Conservation (phyloP, 2,329 filamentous ascomycete genomes). For the Rhinocladiella similis region DNA sequence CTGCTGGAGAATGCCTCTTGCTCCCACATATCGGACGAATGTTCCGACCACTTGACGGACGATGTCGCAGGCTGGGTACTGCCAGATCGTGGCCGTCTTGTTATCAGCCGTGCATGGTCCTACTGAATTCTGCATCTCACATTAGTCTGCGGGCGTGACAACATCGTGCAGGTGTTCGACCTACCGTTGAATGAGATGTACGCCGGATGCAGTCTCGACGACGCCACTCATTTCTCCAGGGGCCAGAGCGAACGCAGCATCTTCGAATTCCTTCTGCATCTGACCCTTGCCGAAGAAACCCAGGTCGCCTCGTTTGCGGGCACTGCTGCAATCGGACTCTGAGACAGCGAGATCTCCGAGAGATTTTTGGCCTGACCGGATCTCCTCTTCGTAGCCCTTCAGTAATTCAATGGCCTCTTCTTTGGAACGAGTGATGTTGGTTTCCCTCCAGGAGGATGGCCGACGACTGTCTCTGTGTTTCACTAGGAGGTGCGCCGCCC, state of each 20-base stretch:
- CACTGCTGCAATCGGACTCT: constrained; percentile 95
- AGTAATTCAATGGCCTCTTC: constrained; percentile 82
- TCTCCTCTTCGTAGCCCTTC: constrained; percentile 70
- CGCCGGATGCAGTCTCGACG: constrained; percentile 87
- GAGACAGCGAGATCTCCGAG: constrained; percentile 82
- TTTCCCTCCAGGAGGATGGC: constrained; percentile 90
- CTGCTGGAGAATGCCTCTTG: too few species aligned
- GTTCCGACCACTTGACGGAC: background rate
- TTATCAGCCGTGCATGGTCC: background rate
- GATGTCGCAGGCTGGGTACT: background rate
- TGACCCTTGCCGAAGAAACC: constrained; percentile 92
- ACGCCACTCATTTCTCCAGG: constrained; percentile 83
- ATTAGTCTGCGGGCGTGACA: constrained; percentile 8
- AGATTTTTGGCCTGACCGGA: constrained; percentile 66
- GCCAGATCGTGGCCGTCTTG: background rate
- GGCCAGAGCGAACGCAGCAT: constrained; percentile 87
- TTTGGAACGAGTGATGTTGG: constrained; percentile 82
- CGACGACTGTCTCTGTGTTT: constrained; percentile 89
- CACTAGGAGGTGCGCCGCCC: constrained; percentile 86
- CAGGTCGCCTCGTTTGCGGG: constrained; percentile 88
- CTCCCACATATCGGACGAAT: background rate
- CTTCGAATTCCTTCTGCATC: constrained; percentile 99
- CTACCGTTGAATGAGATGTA: constrained; percentile 95
- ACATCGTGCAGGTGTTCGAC: constrained; percentile 22
- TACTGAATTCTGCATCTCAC: constrained; percentile 20